These are phyloP conservation scores for Aeschynomene evenia DNA, from an alignment of 306 rosid species.

Conservation along the genomic window DNA sequence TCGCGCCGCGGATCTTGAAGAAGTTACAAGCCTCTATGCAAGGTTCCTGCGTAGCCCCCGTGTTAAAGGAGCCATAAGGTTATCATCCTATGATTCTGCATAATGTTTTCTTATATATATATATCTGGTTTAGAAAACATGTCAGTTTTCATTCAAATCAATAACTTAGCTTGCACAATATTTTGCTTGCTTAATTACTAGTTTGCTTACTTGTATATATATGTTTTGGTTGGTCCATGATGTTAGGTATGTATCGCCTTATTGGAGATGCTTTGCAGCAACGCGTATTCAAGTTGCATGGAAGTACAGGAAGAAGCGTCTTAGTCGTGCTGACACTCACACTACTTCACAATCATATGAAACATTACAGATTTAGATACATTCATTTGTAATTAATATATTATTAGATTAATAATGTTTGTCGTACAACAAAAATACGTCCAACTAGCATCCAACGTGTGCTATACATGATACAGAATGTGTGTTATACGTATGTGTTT, in stretches of 20 bases:
- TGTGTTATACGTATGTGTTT: no score
- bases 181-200: not conserved
- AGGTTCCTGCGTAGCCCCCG: slow-evolving; percentile 68
- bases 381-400: no score
- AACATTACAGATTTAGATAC: not conserved
- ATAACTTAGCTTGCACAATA: not conserved
- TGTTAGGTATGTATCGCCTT: slow-evolving; percentile 73
- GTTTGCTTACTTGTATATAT: no score
- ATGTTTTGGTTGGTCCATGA: not conserved
- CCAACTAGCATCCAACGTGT: no score
- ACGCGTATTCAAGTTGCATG: slow-evolving; percentile 76
- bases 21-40: slow-evolving; percentile 72
- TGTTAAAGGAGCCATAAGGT: slow-evolving; percentile 87
- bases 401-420: no score
- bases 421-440: no score
- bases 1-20: slow-evolving; percentile 73
- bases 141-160: not conserved
- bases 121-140: not conserved
- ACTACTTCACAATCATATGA: slow-evolving; percentile 18
- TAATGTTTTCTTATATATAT: not conserved
- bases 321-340: slow-evolving; percentile 45
- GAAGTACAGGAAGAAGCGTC: slow-evolving; percentile 64
- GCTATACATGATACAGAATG: no score
- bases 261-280: slow-evolving; percentile 79
- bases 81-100: not conserved